phyloP scores from a whole-genome alignment of 306 rosid genomes.

The Quercus berberidifolia region DNA sequence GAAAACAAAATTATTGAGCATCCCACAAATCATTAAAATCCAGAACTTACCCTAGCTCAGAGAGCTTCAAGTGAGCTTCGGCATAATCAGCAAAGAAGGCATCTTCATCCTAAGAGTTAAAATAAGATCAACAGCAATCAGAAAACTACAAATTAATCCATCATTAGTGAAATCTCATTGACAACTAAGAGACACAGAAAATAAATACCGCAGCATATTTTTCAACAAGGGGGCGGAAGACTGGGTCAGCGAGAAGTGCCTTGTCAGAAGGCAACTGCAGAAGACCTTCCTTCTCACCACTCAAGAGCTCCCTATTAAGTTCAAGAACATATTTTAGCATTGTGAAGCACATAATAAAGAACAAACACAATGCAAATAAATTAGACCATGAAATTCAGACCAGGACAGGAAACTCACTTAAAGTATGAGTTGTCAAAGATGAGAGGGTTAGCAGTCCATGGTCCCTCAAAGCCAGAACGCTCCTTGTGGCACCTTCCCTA shows the following conservation, averaged over 20 bases:
- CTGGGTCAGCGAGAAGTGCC: slow-evolving; percentile 75
- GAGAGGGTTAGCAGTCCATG: slow-evolving; percentile 91
- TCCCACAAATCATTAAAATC: not conserved
- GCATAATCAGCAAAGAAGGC: slow-evolving; percentile 79
- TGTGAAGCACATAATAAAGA: too few species aligned
- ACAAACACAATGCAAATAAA: not conserved
- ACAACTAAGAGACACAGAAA: not conserved
- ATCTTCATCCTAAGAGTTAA: slow-evolving; percentile 69
- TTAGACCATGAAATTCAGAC: too few species aligned
- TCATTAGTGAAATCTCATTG: not conserved
- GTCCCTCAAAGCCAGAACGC: slow-evolving; percentile 97
- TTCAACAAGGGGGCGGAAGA: slow-evolving; percentile 96
- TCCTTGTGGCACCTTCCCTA: slow-evolving; percentile 98
- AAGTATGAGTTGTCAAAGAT: slow-evolving; percentile 89
- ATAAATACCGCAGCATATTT: slow-evolving; percentile 82
- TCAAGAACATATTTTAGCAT: not conserved
- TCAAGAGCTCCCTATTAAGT: slow-evolving; percentile 55
- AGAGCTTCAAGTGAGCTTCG: slow-evolving; percentile 71
- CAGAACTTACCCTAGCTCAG: slow-evolving; percentile 83
- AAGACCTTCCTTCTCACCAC: slow-evolving; percentile 87
- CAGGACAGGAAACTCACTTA: slow-evolving; percentile 35
- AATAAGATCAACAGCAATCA: not conserved
- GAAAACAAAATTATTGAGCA: too few species aligned
- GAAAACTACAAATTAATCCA: not conserved
- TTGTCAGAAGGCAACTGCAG: slow-evolving; percentile 78